Conservation (phyloP, 805 yeast species). For the Lipomyces yamanashiensis region DNA sequence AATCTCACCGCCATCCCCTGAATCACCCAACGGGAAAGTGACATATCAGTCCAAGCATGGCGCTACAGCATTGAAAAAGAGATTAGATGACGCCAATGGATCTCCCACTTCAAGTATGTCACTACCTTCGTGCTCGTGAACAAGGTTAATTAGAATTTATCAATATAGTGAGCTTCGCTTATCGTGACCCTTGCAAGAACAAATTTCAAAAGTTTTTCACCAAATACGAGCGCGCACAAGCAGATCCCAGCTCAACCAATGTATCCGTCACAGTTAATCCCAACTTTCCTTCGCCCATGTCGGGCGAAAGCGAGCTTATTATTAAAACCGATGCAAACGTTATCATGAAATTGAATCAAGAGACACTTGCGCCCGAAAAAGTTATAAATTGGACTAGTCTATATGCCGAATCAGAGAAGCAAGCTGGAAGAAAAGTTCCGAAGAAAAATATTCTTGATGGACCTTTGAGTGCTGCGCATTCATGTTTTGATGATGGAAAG, state of each 20-base stretch:
- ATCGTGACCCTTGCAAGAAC: conserved; percentile 21
- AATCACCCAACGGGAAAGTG: conserved; percentile 12
- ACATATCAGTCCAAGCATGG: conserved; percentile 17
- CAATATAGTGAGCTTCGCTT: conserved; percentile 10
- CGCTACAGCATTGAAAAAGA: conserved; percentile 7
- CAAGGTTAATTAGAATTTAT: no score
- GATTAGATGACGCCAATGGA: conserved; percentile 1
- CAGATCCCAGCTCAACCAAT: background rate
- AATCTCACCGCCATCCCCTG: conserved; percentile 9
- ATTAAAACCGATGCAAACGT: conserved; percentile 17
- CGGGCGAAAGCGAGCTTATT: conserved; percentile 9
- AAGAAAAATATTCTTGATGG: conserved; percentile 4
- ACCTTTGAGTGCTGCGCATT: conserved; percentile 18
- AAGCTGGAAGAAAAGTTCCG: background rate
- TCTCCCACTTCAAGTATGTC: conserved; percentile 11
- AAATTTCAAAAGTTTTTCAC: conserved; percentile 19
- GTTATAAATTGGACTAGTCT: conserved; percentile 6
- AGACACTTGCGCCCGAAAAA: conserved; percentile 16
- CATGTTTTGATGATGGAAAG: conserved; percentile 19
- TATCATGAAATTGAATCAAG: conserved; percentile 3
- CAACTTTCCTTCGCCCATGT: conserved; percentile 13
- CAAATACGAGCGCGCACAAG: background rate
- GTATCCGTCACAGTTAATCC: conserved; percentile 19
- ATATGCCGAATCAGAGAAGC: background rate
- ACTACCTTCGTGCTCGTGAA: background rate